Evolutionary conservation across 805 yeast species (phyloP), one percentile per base, ranked within the genome.

Genomic region (Hanseniaspora clermontiae): DNA sequence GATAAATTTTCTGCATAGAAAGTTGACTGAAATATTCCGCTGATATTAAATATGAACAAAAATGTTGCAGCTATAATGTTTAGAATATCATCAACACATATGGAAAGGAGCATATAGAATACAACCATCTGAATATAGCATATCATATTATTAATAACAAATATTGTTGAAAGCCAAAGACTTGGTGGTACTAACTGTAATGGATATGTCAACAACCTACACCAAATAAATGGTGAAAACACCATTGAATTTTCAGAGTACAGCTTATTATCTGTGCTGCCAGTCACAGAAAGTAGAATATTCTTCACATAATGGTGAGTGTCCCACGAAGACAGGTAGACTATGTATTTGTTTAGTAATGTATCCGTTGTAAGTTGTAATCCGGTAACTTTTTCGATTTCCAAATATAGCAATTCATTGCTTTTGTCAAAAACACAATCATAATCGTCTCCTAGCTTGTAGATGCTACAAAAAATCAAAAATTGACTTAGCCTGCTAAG

Each of bases 271-370:
- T 24, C 11, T 12, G 36, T 43, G 20, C 6, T 27, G 8, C n/a
- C 29, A 7, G 36, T 20, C 8, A 24, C 29, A 37, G 4, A 14
- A 10, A 31, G 19, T 8, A 51, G 14, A 29, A 51, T 40, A 38
- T 51, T 51, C 43, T 51, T 51, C 3, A 45, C 36, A 37, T 51
- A 51, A 36, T 51, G 47, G 27, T 51, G 55, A 24, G 55, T 43
- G n/a, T 51, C 55, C 55, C 55, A 51, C 7, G 55, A 51, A 12
- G 55, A 43, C 40, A 51, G 20, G 12, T 17, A 37, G 6, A 51
- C 45, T 27, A 37, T 37, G 15, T 37, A 51, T 17, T 45, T 27
- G 15, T 31, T 19, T 8, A 51, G 14, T 14, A 43, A 6, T 10
- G 19, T 37, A 14, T 43, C 42, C 17, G 27, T 2, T 5, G 43